Base-by-base conservation (phyloP, 2,329 filamentous ascomycete species). In the Fusarium bulbicola region DNA sequence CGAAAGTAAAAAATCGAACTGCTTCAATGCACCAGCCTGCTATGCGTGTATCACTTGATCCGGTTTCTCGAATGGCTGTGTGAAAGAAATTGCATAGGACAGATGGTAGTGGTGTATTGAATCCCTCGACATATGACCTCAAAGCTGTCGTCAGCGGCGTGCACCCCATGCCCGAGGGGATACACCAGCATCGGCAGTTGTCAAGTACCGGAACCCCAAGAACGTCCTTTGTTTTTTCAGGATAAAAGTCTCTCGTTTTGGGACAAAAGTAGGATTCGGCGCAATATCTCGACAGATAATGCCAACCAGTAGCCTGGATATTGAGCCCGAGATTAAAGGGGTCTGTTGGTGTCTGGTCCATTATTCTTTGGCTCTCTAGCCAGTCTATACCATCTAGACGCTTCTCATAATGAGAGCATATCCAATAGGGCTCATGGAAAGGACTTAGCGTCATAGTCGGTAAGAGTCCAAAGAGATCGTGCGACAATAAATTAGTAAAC, bases 1-100 rank as follows among this genome's bases (percentile, higher is more conserved):
- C 45, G 14, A 47, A 47, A 4, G 45, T 47, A 4, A 30, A 16
- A 16, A 16, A 8, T 6, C 26, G 45, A 4, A 47, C 0, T 8
- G 12, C 4, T 30, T 47, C 26, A 2, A 8, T 6, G 4, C 45
- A 47, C 26, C 26, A 6, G 20, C 0, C 26, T 12, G 6, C 1
- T 16, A 12, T 21, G 9, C 0, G 0, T 4, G 20, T 6, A 0
- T 0, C 26, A 16, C 20, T 11, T 4, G 6, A 6, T 6, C 0
- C 3, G 3, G 14, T 16, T 15, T 47, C 14, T n/a, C 4, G 20
- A 12, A 47, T 11, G 4, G 0, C 26, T 15, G 0, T 21, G 6
- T 46, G 45, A 7, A 46, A 15, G 0, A 46, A 15, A 0, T 7
- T 0, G 3, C 43, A 46, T 20, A 20, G n/a, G n/a, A n/a, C n/a